Percentiles rank a stretch among this genome's conserved stretches.
phyloP scores from a whole-genome alignment of 805 yeast genomes.

The Saccharomycopsis sp. region DNA sequence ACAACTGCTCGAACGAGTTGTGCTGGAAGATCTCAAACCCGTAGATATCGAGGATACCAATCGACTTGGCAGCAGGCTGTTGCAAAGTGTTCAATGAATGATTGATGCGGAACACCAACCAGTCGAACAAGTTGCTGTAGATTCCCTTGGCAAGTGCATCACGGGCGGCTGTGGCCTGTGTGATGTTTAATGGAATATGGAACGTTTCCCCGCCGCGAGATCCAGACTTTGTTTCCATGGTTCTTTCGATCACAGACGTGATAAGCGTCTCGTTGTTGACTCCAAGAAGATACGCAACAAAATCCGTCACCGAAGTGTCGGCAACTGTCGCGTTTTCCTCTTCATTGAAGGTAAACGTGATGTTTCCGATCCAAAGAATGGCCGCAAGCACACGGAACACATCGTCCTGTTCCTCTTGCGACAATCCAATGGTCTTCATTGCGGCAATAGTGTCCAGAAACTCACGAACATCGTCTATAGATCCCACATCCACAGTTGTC shows the following conservation, averaged over 20 bases:
- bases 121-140: slow-evolving; percentile 86
- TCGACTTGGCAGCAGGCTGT: slow-evolving; percentile 51
- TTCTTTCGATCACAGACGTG: slow-evolving; percentile 68
- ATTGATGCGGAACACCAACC: slow-evolving; percentile 93
- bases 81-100: slow-evolving; percentile 55
- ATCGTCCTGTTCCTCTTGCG: slow-evolving; percentile 79
- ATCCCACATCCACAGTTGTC: slow-evolving; percentile 76
- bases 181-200: slow-evolving; percentile 85
- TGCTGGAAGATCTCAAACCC: slow-evolving; percentile 96
- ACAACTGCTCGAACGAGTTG: slow-evolving; percentile 90
- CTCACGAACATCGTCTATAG: slow-evolving; percentile 78
- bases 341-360: slow-evolving; percentile 77
- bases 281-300: slow-evolving; percentile 85
- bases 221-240: slow-evolving; percentile 87
- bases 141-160: slow-evolving; percentile 95
- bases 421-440: slow-evolving; percentile 80
- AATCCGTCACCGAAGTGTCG: slow-evolving; percentile 87
- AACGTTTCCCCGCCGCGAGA: slow-evolving; percentile 86
- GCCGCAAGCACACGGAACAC: slow-evolving; percentile 81
- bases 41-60: slow-evolving; percentile 92
- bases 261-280: slow-evolving; percentile 63
- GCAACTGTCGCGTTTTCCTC: slow-evolving; percentile 78
- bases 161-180: slow-evolving; percentile 90
- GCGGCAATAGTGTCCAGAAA: slow-evolving; percentile 77
- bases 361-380: slow-evolving; percentile 90